These are phyloP conservation scores for Persicaria maculosa DNA, from an alignment of 148 eudicot genomes.

Conservation along the genomic window DNA sequence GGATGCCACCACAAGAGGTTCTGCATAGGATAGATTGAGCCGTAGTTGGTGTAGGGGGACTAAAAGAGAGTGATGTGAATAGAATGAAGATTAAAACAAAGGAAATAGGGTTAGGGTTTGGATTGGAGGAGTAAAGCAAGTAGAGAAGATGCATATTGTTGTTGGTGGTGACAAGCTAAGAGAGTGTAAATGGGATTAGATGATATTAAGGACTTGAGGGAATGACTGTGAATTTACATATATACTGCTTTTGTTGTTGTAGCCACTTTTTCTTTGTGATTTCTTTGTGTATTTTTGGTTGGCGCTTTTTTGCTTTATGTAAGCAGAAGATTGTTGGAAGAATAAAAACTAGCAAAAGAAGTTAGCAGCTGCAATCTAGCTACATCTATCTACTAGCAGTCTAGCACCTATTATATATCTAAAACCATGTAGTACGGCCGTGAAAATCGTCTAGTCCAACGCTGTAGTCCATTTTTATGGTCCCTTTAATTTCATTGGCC, in stretches of 20 bases:
- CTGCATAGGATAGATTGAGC: constrained; percentile 62
- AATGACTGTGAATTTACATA: not conserved
- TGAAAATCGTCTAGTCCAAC: too few relatives aligned
- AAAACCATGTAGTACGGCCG: too few relatives aligned
- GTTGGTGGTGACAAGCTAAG: not conserved
- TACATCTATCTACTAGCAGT: too few relatives aligned
- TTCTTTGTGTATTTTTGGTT: not conserved
- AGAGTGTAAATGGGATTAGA: not conserved
- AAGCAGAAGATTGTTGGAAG: constrained; percentile 10
- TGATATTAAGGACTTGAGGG: not conserved
- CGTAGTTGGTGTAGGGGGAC: constrained; percentile 15
- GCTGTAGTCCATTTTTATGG: too few relatives aligned
- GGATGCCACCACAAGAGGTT: constrained; percentile 58
- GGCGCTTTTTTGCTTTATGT: constrained; percentile 1
- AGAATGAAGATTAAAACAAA: constrained; percentile 1
- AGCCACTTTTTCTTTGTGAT: not conserved
- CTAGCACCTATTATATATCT: too few relatives aligned
- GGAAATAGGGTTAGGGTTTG: not conserved
- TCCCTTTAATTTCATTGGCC: too few relatives aligned
- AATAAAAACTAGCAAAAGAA: not conserved
- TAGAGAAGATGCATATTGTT: not conserved
- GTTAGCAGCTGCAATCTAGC: not conserved
- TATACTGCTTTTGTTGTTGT: not conserved
- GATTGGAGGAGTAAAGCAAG: not conserved
- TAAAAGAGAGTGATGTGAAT: constrained; percentile 11